Percentiles rank a stretch among this genome's conserved stretches.
phyloP scores from a whole-genome alignment of 2,329 filamentous ascomycete species.

The Curvularia lunata region DNA sequence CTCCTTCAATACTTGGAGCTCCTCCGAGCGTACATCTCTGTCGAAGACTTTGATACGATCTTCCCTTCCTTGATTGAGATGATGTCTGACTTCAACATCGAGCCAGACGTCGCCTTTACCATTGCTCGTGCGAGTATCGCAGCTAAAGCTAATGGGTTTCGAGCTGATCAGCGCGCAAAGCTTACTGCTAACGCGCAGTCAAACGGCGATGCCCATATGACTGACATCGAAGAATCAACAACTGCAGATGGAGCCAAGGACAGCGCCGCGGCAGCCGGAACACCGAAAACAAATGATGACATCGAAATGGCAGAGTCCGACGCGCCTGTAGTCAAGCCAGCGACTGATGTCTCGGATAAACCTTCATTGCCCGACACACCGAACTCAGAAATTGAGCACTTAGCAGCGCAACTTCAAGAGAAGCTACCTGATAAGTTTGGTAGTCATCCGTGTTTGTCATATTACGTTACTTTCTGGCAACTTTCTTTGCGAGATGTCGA shows the following conservation, averaged over 20 bases:
- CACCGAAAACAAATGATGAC: conserved; percentile 31
- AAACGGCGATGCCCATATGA: conserved; percentile 61
- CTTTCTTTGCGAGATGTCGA: conserved; percentile 77
- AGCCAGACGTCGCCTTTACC: conserved; percentile 81
- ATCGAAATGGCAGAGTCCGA: conserved; percentile 51
- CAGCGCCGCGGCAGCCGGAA: conserved; percentile 9
- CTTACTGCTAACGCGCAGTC: conserved; percentile 17
- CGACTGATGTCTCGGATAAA: conserved; percentile 1
- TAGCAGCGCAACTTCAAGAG: conserved; percentile 72
- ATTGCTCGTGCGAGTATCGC: conserved; percentile 76
- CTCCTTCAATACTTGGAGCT: conserved; percentile 89
- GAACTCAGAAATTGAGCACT: conserved; percentile 73
- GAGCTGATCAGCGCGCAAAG: conserved; percentile 39
- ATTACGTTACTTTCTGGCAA: conserved; percentile 93
- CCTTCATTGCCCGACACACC: conserved; percentile 45
- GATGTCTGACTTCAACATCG: conserved; percentile 78
- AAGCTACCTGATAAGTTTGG: conserved; percentile 69
- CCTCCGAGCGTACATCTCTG: conserved; percentile 77
- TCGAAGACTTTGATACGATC: conserved; percentile 76
- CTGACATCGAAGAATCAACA: conserved; percentile 26
- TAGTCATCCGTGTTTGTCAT: conserved; percentile 74
- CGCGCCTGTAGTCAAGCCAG: neutral
- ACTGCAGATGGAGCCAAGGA: conserved; percentile 12
- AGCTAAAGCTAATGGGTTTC: conserved; percentile 48
- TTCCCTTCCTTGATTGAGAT: conserved; percentile 78